Percentiles rank a stretch among this genome's conserved stretches.
phyloP scores from a whole-genome alignment of 169 alveolate species.

The Toxoplasma gondii region DNA sequence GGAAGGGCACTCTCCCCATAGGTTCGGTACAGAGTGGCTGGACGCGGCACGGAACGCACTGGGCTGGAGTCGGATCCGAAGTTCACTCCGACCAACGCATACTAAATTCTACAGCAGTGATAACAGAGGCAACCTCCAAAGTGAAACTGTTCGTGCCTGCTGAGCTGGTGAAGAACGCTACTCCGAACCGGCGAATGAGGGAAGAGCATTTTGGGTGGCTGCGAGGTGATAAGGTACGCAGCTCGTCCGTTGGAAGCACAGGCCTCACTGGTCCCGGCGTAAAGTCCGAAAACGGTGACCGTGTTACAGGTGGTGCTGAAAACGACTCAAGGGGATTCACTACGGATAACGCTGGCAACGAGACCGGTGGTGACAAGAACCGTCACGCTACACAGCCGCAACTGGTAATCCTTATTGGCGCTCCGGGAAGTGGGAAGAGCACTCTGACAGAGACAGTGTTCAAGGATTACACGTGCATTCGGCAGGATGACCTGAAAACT shows the following conservation, averaged over 20 bases:
- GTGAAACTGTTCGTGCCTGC: slow-evolving; percentile 11
- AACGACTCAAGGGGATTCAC: neutral
- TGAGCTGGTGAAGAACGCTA: slow-evolving; percentile 19
- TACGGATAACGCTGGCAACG: neutral
- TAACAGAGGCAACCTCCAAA: neutral
- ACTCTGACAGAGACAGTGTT: slow-evolving; percentile 45
- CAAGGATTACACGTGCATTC: slow-evolving; percentile 25
- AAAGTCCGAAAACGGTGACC: neutral
- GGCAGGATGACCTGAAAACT: slow-evolving; percentile 67
- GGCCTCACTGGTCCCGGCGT: neutral
- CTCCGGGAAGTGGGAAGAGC: slow-evolving; percentile 71
- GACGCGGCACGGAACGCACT: neutral
- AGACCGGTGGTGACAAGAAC: neutral
- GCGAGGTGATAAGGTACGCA: neutral
- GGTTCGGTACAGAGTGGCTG: neutral
- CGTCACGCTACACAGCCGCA: slow-evolving; percentile 9
- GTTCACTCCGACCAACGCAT: neutral
- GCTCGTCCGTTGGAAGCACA: neutral
- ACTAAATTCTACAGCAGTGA: neutral
- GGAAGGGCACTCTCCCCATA: neutral
- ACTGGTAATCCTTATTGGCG: slow-evolving; percentile 63
- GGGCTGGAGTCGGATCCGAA: neutral
- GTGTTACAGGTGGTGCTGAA: neutral
- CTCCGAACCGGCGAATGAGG: neutral
- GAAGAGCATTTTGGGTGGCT: neutral